A percentile compares a stretch with the other conserved stretches of the same genome.
Evolutionary conservation across 2,329 filamentous ascomycete genomes (phyloP).

Genomic region (Talaromyces sp.): DNA sequence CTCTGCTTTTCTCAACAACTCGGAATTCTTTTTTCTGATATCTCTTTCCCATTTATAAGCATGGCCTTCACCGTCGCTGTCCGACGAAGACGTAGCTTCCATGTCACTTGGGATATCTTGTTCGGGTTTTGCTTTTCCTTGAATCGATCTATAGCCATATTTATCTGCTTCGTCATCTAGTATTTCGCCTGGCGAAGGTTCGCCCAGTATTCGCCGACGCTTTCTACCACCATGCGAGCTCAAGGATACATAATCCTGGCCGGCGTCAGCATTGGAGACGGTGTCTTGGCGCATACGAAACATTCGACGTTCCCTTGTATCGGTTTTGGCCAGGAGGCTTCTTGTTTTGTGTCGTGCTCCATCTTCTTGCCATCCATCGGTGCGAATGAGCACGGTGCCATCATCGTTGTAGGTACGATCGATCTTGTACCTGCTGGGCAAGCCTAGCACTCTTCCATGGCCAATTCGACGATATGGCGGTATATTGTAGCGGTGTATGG

Average conservation of each 20-base stretch:
- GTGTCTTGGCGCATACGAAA: slow-evolving; percentile 21
- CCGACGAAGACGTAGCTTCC: slow-evolving; percentile 46
- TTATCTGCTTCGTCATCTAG: slow-evolving; percentile 43
- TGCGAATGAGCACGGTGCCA: slow-evolving; percentile 31
- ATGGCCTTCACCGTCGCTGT: slow-evolving; percentile 34
- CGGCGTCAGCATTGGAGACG: slow-evolving; percentile 15
- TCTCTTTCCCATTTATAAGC: slow-evolving; percentile 39
- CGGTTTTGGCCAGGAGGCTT: slow-evolving; percentile 25
- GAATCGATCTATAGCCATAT: slow-evolving; percentile 60
- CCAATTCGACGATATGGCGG: slow-evolving; percentile 67
- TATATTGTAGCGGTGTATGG: slow-evolving; percentile 64
- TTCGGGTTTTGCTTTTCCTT: slow-evolving; percentile 52
- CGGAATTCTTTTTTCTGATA: slow-evolving; percentile 38
- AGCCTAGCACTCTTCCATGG: slow-evolving; percentile 64
- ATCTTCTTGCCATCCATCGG: slow-evolving; percentile 28
- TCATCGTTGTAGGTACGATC: slow-evolving; percentile 53
- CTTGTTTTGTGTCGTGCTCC: slow-evolving; percentile 44
- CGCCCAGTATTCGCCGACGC: slow-evolving; percentile 29
- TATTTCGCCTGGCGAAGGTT: slow-evolving; percentile 11
- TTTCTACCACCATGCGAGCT: slow-evolving; percentile 26
- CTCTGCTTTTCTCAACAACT: slow-evolving; percentile 59
- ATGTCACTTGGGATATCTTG: slow-evolving; percentile 41
- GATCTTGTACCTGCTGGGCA: slow-evolving; percentile 55
- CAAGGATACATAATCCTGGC: slow-evolving; percentile 29
- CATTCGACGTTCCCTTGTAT: slow-evolving; percentile 16